Conservation (phyloP, 2,329 filamentous ascomycete genomes). For the Corniculantispora saksenae region DNA sequence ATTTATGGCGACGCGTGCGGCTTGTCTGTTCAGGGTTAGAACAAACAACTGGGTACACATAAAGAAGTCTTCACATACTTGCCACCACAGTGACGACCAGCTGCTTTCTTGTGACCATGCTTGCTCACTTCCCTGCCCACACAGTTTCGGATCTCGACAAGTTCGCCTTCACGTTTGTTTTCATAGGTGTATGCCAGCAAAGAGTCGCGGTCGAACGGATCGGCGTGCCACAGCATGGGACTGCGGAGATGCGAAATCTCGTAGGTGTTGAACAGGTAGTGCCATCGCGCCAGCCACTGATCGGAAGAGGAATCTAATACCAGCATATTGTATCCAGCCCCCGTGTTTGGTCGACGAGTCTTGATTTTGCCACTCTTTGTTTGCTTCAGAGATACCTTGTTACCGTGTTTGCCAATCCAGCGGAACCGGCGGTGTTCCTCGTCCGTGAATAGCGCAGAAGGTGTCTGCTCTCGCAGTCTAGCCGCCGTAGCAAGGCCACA, state of each 20-base stretch:
- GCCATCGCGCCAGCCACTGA: slow-evolving; percentile 72
- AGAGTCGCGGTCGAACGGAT: slow-evolving; percentile 73
- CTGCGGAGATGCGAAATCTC: slow-evolving; percentile 73
- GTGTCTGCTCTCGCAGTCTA: slow-evolving; percentile 69
- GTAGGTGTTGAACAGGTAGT: slow-evolving; percentile 66
- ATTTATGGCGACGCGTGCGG: slow-evolving; percentile 57
- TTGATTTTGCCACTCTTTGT: slow-evolving; percentile 36
- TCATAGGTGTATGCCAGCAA: slow-evolving; percentile 69
- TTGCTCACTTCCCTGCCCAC: slow-evolving; percentile 81
- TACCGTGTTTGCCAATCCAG: slow-evolving; percentile 69
- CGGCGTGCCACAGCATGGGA: slow-evolving; percentile 82
- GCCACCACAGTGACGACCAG: slow-evolving; percentile 38
- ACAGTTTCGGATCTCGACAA: slow-evolving; percentile 70
- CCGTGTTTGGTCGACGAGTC: slow-evolving; percentile 10
- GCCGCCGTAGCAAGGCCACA: slow-evolving; percentile 74
- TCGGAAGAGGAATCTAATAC: slow-evolving; percentile 67
- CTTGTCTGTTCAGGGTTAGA: slow-evolving; percentile 38
- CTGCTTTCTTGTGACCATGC: slow-evolving; percentile 68
- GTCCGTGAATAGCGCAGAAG: slow-evolving; percentile 79
- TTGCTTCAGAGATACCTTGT: slow-evolving; percentile 58
- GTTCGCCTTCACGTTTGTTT: slow-evolving; percentile 59
- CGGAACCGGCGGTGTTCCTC: slow-evolving; percentile 81
- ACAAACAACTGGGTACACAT: background rate
- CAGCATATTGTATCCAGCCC: slow-evolving; percentile 47
- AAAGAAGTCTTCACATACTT: slow-evolving; percentile 39